These are phyloP conservation scores for Phytophthora lateralis DNA, from an alignment of 352 stramenopile species.

Conservation along the genomic window DNA sequence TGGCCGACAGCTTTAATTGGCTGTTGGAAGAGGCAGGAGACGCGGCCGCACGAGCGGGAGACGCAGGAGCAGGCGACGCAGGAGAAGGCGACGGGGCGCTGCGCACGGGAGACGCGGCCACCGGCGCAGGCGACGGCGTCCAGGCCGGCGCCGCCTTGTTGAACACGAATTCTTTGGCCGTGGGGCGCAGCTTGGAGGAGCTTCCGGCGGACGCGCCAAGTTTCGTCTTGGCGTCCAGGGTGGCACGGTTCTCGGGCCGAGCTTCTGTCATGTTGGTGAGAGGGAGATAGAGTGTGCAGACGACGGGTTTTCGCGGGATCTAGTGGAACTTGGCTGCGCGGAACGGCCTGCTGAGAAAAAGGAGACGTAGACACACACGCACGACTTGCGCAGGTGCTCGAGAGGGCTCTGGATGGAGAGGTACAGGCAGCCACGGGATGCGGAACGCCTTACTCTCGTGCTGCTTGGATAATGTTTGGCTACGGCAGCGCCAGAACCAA, in stretches of 20 bases:
- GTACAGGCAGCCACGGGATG: neutral
- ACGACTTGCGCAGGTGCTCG: constrained; percentile 36
- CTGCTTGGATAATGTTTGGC: constrained; percentile 28
- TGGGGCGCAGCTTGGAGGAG: constrained; percentile 60
- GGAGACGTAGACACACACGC: constrained; percentile 30
- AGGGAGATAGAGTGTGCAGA: neutral
- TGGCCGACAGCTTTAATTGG: constrained; percentile 59
- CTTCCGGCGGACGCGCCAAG: constrained; percentile 3
- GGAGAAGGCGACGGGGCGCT: neutral
- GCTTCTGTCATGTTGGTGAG: constrained; percentile 32
- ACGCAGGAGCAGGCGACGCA: constrained; percentile 5
- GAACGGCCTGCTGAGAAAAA: neutral
- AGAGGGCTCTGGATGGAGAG: constrained; percentile 6
- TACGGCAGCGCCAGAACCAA: constrained; percentile 4
- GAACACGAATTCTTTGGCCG: constrained; percentile 73
- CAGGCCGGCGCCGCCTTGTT: constrained; percentile 55
- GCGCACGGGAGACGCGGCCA: neutral
- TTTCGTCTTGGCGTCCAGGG: constrained; percentile 28
- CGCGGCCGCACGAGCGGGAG: constrained; percentile 11
- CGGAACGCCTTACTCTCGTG: constrained; percentile 4
- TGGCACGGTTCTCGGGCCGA: constrained; percentile 18
- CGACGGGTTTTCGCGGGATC: neutral
- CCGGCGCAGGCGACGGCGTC: constrained; percentile 36
- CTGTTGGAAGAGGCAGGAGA: constrained; percentile 32
- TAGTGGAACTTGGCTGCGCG: neutral